Conservation (phyloP, 768 basidiomycete genomes). For the Lactarius deliciosus region DNA sequence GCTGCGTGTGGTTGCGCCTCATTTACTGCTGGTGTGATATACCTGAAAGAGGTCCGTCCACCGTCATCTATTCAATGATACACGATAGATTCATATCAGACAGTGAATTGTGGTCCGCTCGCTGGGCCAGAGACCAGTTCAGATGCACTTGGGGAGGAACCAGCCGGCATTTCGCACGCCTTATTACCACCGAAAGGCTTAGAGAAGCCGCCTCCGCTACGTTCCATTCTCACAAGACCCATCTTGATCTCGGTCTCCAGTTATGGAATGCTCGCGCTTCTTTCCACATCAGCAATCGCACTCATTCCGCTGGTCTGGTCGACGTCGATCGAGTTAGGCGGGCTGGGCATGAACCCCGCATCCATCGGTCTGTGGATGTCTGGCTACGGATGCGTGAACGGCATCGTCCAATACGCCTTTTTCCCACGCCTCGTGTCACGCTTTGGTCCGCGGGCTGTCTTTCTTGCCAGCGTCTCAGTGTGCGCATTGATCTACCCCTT, state of each 20-base stretch:
- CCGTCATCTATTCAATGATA: not conserved
- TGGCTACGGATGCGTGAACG: conserved; percentile 38
- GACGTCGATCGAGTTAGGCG: conserved; percentile 29
- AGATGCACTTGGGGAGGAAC: not conserved
- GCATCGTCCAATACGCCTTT: conserved; percentile 41
- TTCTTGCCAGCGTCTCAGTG: conserved; percentile 31
- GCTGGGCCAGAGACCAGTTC: not conserved
- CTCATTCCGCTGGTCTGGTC: conserved; percentile 48
- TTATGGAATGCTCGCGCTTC: conserved; percentile 43
- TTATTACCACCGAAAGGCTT: not conserved
- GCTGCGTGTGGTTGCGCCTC: not conserved
- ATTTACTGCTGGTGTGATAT: not conserved
- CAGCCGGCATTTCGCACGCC: not conserved
- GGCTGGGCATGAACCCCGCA: conserved; percentile 40
- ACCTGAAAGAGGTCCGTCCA: conserved; percentile 9
- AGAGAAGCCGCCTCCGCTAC: conserved; percentile 36
- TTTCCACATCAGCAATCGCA: conserved; percentile 42
- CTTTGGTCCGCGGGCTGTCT: conserved; percentile 39
- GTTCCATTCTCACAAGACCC: conserved; percentile 20
- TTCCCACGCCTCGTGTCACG: conserved; percentile 39
- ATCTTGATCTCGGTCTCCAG: conserved; percentile 46
- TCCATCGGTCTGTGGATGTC: conserved; percentile 42
- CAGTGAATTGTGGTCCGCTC: not conserved
- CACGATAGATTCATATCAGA: not conserved
- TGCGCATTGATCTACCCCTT: conserved; percentile 31